Conservation (phyloP, 768 basidiomycete species). For the Macrolepiota dolichaula region DNA sequence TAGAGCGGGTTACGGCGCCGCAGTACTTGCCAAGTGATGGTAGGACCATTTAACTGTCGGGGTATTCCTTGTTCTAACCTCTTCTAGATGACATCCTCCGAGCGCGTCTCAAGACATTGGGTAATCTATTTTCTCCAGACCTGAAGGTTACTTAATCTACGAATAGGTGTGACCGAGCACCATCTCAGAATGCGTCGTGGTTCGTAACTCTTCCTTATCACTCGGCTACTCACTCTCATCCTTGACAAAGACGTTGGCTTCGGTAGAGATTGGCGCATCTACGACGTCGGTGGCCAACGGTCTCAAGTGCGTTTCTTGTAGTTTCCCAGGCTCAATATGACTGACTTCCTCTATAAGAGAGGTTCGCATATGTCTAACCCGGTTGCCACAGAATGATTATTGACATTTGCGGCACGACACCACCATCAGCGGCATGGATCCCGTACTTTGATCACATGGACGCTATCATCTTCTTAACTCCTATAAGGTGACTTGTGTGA, state of each 20-base stretch:
- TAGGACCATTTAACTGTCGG: slow-evolving; percentile 20
- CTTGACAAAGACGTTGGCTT: slow-evolving; percentile 18
- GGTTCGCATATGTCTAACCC: not conserved
- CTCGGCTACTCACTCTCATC: slow-evolving; percentile 1
- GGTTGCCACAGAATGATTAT: not conserved
- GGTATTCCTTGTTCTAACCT: not conserved
- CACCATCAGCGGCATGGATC: slow-evolving; percentile 44
- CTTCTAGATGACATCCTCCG: slow-evolving; percentile 65
- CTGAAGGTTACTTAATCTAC: not conserved
- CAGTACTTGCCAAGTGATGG: slow-evolving; percentile 68
- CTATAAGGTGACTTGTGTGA: slow-evolving; percentile 51
- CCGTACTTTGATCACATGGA: slow-evolving; percentile 72
- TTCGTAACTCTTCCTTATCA: slow-evolving; percentile 19
- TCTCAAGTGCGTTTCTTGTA: slow-evolving; percentile 46
- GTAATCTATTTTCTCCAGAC: slow-evolving; percentile 17
- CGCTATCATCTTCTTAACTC: slow-evolving; percentile 71
- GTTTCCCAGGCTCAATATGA: not conserved
- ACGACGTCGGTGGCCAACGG: slow-evolving; percentile 61
- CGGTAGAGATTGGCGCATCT: slow-evolving; percentile 41
- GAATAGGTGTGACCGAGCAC: slow-evolving; percentile 64
- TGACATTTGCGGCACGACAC: not conserved
- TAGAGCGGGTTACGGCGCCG: slow-evolving; percentile 57
- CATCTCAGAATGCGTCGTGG: slow-evolving; percentile 56
- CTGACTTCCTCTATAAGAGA: slow-evolving; percentile 22
- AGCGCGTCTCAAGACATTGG: slow-evolving; percentile 60